A percentile compares a stretch with the other conserved stretches of the same genome.
Evolutionary conservation across 2,329 filamentous ascomycete genomes (phyloP).

Genomic region (Rhynchosporium graminicola): DNA sequence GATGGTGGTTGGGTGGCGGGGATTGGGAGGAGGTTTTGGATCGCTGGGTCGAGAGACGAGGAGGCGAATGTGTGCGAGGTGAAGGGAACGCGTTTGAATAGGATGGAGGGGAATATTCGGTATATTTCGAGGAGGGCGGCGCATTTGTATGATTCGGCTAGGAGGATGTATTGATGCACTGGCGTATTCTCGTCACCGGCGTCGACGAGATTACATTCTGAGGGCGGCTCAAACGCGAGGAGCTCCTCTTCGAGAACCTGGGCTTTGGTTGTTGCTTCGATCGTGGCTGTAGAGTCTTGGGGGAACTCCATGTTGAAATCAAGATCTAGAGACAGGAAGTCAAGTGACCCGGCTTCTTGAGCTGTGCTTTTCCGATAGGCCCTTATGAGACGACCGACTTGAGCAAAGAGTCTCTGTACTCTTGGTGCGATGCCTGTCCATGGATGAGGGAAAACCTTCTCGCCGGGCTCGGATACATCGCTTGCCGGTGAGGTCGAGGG

Average conservation of each 20-base stretch:
- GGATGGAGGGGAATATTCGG: conserved; percentile 33
- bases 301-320: conserved; percentile 29
- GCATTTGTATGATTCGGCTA: conserved; percentile 37
- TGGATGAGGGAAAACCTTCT: conserved; percentile 37
- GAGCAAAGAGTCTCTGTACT: conserved; percentile 34
- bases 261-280: conserved; percentile 30
- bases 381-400: conserved; percentile 36
- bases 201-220: conserved; percentile 31
- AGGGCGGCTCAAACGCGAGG: conserved; percentile 33
- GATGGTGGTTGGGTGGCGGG: conserved; percentile 26
- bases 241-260: conserved; percentile 35
- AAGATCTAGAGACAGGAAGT: conserved; percentile 32
- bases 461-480: conserved; percentile 14
- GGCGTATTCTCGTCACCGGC: conserved; percentile 38
- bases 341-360: conserved; percentile 27
- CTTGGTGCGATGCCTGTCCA: conserved; percentile 38
- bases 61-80: conserved; percentile 18
- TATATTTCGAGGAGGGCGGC: conserved; percentile 36
- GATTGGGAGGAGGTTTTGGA: conserved; percentile 24
- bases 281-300: conserved; percentile 23
- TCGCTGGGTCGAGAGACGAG: conserved; percentile 4
- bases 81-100: conserved; percentile 28
- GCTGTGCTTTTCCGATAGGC: conserved; percentile 30
- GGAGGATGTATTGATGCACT: conserved; percentile 37
- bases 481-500: background rate